Conservation (phyloP, 495 filamentous ascomycete genomes). For the Staphylotrichum longicolle region DNA sequence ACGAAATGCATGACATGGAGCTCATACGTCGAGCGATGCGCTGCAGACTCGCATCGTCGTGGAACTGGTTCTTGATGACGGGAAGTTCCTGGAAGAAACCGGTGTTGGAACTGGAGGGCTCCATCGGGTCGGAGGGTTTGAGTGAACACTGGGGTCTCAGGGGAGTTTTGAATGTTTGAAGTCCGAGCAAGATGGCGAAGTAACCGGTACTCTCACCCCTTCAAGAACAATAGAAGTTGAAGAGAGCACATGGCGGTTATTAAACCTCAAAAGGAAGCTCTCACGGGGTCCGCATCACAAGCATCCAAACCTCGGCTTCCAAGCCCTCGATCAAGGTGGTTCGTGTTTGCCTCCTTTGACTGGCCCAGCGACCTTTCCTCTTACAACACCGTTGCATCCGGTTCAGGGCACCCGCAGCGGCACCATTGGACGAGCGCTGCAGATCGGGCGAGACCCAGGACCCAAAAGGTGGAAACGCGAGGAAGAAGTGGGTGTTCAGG, state of each 20-base stretch:
- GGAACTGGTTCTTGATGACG: constrained; percentile 47
- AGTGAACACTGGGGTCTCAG: no score
- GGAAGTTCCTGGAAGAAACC: constrained; percentile 53
- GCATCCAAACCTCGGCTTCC: no score
- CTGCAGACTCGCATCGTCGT: constrained; percentile 46
- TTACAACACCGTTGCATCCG: neutral
- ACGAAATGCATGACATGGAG: neutral
- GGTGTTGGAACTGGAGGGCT: constrained; percentile 45
- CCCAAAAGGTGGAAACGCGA: neutral
- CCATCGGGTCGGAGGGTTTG: constrained; percentile 26
- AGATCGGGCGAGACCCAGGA: neutral
- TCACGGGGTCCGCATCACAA: no score
- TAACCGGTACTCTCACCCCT: no score
- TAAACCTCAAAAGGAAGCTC: no score
- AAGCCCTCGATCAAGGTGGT: no score
- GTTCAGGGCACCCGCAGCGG: neutral
- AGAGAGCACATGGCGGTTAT: no score
- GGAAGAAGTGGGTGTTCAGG: neutral
- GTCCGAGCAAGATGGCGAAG: no score
- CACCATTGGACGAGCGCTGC: neutral
- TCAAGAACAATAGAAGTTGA: no score
- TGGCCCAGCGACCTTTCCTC: no score
- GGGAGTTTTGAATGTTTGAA: no score
- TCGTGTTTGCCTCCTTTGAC: no score
- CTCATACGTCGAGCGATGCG: constrained; percentile 42